Evolutionary conservation across 1,284 basidiomycete species (phyloP).

Genomic region (Ustilago xerochloae): DNA sequence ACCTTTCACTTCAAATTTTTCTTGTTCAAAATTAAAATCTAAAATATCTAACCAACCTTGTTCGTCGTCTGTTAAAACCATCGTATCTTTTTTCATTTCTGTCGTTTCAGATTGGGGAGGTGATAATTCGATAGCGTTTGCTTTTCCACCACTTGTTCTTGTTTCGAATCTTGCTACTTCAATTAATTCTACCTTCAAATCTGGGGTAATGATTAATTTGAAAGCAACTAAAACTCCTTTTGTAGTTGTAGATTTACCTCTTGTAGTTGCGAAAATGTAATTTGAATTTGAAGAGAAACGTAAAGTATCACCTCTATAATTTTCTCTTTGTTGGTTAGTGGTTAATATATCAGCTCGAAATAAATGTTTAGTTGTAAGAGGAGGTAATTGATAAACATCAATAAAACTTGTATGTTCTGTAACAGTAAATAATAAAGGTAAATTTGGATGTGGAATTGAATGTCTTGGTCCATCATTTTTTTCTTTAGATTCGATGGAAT

Average conservation of each 20-base stretch:
- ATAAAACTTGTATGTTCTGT: conserved; percentile 62
- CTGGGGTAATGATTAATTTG: not conserved
- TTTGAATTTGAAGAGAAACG: conserved; percentile 51
- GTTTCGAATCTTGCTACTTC: conserved; percentile 37
- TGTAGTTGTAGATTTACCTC: conserved; percentile 38
- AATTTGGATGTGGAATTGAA: conserved; percentile 48
- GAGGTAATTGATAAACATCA: conserved; percentile 36
- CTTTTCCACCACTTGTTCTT: conserved; percentile 61
- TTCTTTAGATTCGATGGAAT: conserved; percentile 19
- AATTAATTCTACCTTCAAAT: not conserved
- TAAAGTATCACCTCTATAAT: conserved; percentile 61
- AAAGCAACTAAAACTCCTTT: conserved; percentile 43
- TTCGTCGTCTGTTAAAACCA: conserved; percentile 62
- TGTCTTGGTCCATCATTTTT: conserved; percentile 62
- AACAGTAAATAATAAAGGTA: conserved; percentile 46
- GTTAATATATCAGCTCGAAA: conserved; percentile 30
- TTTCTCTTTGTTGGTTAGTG: conserved; percentile 9
- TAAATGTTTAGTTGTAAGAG: conserved; percentile 1
- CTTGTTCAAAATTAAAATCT: conserved; percentile 25
- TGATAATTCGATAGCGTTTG: conserved; percentile 62
- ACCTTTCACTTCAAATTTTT: conserved; percentile 18
- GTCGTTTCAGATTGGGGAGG: conserved; percentile 9
- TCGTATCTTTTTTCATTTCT: conserved; percentile 26
- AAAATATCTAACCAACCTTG: conserved; percentile 52
- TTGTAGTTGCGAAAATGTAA: conserved; percentile 56